Evolutionary conservation across 495 filamentous ascomycete species (phyloP).

Genomic region (Neurospora intermedia): DNA sequence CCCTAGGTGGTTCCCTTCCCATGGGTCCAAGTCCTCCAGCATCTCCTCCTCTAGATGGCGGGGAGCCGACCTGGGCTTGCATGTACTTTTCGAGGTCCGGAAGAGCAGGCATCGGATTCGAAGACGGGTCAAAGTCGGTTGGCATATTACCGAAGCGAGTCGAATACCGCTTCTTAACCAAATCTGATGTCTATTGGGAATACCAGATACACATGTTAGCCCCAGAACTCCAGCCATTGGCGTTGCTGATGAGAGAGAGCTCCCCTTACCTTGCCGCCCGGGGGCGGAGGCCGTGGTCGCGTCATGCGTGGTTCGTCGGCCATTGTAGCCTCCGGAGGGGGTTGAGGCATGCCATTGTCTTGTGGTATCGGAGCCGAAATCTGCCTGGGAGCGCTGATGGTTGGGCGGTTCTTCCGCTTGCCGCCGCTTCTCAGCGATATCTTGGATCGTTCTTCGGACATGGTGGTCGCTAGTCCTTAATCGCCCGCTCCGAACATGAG

Average conservation of each 20-base stretch:
- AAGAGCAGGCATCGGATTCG: constrained; percentile 56
- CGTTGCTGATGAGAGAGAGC: background rate
- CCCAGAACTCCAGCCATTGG: background rate
- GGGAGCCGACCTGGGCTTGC: constrained; percentile 38
- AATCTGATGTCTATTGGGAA: constrained; percentile 58
- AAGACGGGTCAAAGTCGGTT: constrained; percentile 49
- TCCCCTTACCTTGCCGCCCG: constrained; percentile 27
- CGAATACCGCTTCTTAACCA: constrained; percentile 91
- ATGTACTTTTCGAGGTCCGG: constrained; percentile 43
- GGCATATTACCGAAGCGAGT: constrained; percentile 75
- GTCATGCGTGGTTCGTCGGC: constrained; percentile 21
- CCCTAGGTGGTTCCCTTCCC: constrained; percentile 30
- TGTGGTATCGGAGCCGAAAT: constrained; percentile 55
- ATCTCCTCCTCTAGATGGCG: constrained; percentile 39
- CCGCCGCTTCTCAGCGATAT: constrained; percentile 73
- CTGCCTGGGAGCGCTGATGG: constrained; percentile 76
- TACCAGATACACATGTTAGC: constrained; percentile 1
- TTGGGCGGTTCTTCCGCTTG: constrained; percentile 66
- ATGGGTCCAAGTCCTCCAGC: constrained; percentile 12
- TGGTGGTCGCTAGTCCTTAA: constrained; percentile 6
- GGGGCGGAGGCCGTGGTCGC: constrained; percentile 32
- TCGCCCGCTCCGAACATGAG: background rate
- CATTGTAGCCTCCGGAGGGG: constrained; percentile 22
- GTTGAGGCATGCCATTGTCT: constrained; percentile 23
- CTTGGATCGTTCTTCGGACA: constrained; percentile 58